Evolutionary conservation across 1,284 basidiomycete genomes (phyloP).

Genomic region (Ustilago sp.): DNA sequence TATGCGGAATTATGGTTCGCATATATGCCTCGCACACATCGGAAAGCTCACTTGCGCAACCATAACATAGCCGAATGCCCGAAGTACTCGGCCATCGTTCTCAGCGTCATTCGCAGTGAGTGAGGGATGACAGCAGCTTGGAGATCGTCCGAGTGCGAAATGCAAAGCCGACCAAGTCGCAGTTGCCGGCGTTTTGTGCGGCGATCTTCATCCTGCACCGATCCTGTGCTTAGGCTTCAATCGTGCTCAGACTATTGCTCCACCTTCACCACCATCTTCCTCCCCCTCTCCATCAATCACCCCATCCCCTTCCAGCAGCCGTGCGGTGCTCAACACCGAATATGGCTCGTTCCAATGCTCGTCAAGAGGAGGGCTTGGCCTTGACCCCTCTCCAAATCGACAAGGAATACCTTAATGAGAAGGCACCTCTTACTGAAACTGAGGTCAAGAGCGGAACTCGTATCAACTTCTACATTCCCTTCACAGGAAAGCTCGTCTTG

Average conservation of each 20-base stretch:
- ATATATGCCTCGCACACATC: neutral
- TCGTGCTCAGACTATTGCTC: neutral
- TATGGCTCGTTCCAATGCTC: slow-evolving; percentile 13
- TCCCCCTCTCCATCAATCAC: neutral
- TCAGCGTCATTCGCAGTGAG: neutral
- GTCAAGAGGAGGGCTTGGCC: slow-evolving; percentile 17
- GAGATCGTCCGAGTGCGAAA: neutral
- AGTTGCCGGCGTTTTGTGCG: slow-evolving; percentile 4
- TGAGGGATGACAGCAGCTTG: neutral
- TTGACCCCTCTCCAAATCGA: slow-evolving; percentile 20
- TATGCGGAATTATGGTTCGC: neutral
- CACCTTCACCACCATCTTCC: neutral
- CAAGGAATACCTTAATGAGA: slow-evolving; percentile 3
- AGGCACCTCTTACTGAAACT: neutral
- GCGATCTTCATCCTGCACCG: neutral
- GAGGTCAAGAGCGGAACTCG: neutral
- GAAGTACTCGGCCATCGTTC: neutral
- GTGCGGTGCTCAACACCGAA: neutral
- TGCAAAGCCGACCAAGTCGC: slow-evolving; percentile 4
- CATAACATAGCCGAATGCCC: neutral
- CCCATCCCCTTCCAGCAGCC: neutral
- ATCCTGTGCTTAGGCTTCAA: neutral
- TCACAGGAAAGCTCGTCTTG: neutral
- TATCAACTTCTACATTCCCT: neutral
- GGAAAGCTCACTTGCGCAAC: neutral